A percentile compares a stretch with the other conserved stretches of the same genome.
Conservation (phyloP, 148 eudicot genomes). For the Nyssa sinensis region DNA sequence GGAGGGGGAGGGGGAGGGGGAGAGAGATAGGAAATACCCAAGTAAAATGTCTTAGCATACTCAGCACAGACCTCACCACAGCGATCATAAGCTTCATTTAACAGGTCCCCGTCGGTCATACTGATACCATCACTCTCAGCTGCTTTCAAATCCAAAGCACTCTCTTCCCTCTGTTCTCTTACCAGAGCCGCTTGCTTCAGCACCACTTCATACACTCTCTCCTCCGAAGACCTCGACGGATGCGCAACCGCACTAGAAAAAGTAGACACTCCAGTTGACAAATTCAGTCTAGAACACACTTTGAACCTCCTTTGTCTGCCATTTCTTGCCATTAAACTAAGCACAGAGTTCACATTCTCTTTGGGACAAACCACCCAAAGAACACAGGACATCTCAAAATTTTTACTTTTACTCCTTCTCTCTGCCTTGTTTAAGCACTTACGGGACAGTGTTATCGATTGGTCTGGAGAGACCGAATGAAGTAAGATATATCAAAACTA, state of each 20-base stretch:
- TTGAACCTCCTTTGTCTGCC: background rate
- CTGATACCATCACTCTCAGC: background rate
- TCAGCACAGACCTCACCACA: slow-evolving; percentile 44
- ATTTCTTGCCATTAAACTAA: background rate
- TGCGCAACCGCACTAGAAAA: background rate
- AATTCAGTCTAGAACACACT: background rate
- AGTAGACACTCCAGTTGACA: background rate
- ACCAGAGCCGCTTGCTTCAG: slow-evolving; percentile 18
- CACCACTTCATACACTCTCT: slow-evolving; percentile 14
- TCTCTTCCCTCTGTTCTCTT: slow-evolving; percentile 1
- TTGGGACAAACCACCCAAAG: background rate
- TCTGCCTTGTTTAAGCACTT: too few species aligned
- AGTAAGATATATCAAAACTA: too few species aligned
- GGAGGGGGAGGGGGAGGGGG: background rate
- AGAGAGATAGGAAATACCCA: slow-evolving; percentile 15
- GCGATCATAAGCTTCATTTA: slow-evolving; percentile 40
- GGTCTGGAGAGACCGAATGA: too few species aligned
- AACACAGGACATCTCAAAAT: background rate
- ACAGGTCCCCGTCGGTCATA: slow-evolving; percentile 19
- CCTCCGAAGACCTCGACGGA: slow-evolving; percentile 9
- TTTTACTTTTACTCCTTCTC: too few species aligned
- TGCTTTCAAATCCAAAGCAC: background rate
- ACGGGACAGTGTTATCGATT: too few species aligned
- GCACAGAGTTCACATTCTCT: background rate
- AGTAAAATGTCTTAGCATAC: slow-evolving; percentile 38